A percentile compares a stretch with the other conserved stretches of the same genome.
phyloP scores from a whole-genome alignment of 2,329 filamentous ascomycete species.

The Pleoardoris graminearum region DNA sequence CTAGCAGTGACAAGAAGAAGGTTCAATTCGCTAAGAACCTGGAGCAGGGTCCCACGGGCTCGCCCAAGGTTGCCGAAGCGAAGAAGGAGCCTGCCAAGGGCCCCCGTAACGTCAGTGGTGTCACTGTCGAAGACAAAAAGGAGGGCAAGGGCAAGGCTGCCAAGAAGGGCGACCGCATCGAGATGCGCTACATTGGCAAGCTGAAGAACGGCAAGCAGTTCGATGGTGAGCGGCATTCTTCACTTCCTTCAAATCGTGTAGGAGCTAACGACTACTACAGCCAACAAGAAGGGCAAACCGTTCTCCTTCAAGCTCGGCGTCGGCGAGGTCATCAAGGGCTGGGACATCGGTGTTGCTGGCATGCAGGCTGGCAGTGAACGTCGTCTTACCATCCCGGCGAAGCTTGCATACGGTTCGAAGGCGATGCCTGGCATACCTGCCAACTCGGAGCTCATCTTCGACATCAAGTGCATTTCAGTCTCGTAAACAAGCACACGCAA shows the following conservation, averaged over 20 bases:
- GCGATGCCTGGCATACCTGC: slow-evolving; percentile 80
- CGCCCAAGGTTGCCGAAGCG: slow-evolving; percentile 53
- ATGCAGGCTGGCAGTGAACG: slow-evolving; percentile 95
- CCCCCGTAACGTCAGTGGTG: slow-evolving; percentile 79
- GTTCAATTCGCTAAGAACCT: slow-evolving; percentile 99
- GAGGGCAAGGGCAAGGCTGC: slow-evolving; percentile 78
- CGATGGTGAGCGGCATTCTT: slow-evolving; percentile 66
- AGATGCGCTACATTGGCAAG: slow-evolving; percentile 98
- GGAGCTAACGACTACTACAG: slow-evolving; percentile 52
- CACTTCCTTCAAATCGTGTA: background rate
- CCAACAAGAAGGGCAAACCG: slow-evolving; percentile 98
- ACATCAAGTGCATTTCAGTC: slow-evolving; percentile 61
- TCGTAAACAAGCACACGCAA: slow-evolving; percentile 38
- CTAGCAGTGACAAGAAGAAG: slow-evolving; percentile 73
- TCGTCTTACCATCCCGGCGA: slow-evolving; percentile 83
- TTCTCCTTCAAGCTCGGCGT: slow-evolving; percentile 94
- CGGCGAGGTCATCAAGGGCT: slow-evolving; percentile 97
- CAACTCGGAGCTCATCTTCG: slow-evolving; percentile 91
- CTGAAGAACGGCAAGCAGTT: slow-evolving; percentile 90
- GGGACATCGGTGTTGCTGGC: slow-evolving; percentile 92
- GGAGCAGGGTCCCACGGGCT: slow-evolving; percentile 84
- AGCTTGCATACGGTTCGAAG: slow-evolving; percentile 88
- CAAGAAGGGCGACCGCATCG: slow-evolving; percentile 87
- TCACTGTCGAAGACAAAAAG: slow-evolving; percentile 96
- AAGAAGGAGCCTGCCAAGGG: slow-evolving; percentile 59